Conservation (phyloP, 805 yeast genomes). For the Scheffersomyces lignosus region DNA sequence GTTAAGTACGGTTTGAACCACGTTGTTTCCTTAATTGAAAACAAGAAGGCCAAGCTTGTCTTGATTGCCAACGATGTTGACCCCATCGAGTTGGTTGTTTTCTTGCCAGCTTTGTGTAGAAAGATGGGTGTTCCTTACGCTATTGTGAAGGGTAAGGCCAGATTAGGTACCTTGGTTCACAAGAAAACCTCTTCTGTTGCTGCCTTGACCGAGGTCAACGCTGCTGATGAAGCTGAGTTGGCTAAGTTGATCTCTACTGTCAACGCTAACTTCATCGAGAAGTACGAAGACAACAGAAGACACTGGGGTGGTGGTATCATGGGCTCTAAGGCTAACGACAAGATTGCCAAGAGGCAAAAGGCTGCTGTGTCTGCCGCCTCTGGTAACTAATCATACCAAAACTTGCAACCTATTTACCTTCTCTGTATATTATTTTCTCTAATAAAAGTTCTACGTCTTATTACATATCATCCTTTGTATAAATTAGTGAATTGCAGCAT, state of each 20-base stretch:
- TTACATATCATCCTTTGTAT: too few relatives aligned
- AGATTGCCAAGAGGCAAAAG: slow-evolving; percentile 74
- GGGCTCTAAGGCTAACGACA: slow-evolving; percentile 92
- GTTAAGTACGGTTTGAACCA: slow-evolving; percentile 99
- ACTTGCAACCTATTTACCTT: neutral
- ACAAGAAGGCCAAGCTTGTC: slow-evolving; percentile 97
- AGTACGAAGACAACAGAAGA: slow-evolving; percentile 94
- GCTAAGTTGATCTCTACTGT: slow-evolving; percentile 91
- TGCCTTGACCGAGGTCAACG: slow-evolving; percentile 91
- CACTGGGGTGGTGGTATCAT: slow-evolving; percentile 99
- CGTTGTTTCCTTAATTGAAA: slow-evolving; percentile 94
- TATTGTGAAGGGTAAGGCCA: slow-evolving; percentile 96
- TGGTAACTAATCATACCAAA: neutral
- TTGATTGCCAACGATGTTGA: slow-evolving; percentile 98
- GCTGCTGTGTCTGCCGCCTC: slow-evolving; percentile 40
- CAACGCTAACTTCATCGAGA: slow-evolving; percentile 89
- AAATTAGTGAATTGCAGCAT: too few relatives aligned
- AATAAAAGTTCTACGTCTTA: neutral
- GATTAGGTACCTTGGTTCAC: slow-evolving; percentile 97
- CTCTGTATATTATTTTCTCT: neutral
- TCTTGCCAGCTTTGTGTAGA: slow-evolving; percentile 98
- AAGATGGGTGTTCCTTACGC: slow-evolving; percentile 99
- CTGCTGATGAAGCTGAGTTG: slow-evolving; percentile 94
- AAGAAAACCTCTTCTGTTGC: slow-evolving; percentile 97
- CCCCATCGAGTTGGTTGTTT: slow-evolving; percentile 96